phyloP scores from a whole-genome alignment of 1,139 yeast species.

The Saccharomyces uvarum region DNA sequence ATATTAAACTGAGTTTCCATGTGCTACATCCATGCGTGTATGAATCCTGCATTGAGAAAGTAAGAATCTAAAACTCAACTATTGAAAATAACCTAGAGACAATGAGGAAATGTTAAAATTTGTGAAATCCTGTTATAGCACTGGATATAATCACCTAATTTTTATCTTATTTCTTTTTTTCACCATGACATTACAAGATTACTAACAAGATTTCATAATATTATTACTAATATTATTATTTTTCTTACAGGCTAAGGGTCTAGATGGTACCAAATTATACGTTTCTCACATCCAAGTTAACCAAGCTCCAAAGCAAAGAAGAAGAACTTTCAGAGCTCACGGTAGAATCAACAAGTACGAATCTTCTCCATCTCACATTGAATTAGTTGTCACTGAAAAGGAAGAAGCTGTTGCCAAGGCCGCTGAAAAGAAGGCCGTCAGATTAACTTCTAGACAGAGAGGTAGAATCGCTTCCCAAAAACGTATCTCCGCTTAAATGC shows the following conservation, averaged over 20 bases:
- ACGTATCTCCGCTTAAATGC: conserved; percentile 47
- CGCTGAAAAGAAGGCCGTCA: conserved; percentile 69
- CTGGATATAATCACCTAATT: conserved; percentile 2
- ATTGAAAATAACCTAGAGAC: background rate
- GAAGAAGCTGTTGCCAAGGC: conserved; percentile 92
- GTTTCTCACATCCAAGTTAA: conserved; percentile 98
- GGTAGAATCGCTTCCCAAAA: conserved; percentile 86
- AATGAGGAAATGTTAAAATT: background rate
- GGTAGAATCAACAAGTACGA: conserved; percentile 99
- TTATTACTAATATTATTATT: background rate
- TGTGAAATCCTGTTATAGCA: background rate
- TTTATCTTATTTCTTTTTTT: background rate
- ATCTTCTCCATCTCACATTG: conserved; percentile 98
- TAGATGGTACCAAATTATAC: conserved; percentile 87
- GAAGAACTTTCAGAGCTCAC: conserved; percentile 99
- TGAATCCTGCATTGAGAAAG: background rate
- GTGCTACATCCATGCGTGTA: background rate
- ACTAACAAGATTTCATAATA: background rate
- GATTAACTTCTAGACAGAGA: conserved; percentile 72
- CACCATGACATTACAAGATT: background rate
- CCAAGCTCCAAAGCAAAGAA: conserved; percentile 99
- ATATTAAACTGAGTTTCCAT: background rate
- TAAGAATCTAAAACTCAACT: too few species aligned
- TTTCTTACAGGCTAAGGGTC: conserved; percentile 68
- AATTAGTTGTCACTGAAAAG: conserved; percentile 91